Conservation (phyloP, 352 stramenopile genomes). For the Pythium vanterpoolii region DNA sequence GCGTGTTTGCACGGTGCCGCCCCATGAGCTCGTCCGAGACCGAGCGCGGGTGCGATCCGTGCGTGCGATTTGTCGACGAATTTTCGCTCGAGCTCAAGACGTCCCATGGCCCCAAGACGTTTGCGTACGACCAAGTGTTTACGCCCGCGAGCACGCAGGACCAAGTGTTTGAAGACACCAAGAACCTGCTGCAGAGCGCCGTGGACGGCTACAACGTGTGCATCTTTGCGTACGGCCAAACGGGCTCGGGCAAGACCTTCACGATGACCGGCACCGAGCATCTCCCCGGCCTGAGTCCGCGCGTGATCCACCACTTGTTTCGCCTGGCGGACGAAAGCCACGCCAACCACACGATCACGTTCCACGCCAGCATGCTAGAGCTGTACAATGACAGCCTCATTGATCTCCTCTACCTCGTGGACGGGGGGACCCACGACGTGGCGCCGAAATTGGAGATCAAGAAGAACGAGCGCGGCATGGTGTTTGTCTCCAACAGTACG, state of each 20-base stretch:
- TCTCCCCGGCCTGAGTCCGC: conserved; percentile 80
- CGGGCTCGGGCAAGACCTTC: conserved; percentile 91
- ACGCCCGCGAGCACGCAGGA: conserved; percentile 67
- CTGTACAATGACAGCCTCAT: conserved; percentile 92
- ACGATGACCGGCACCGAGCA: conserved; percentile 87
- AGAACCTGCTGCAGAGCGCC: conserved; percentile 87
- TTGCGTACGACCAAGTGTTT: conserved; percentile 90
- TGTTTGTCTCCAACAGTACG: conserved; percentile 86
- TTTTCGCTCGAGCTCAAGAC: conserved; percentile 85
- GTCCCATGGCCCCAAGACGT: conserved; percentile 78
- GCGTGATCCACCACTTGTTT: conserved; percentile 88
- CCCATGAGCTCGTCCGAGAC: conserved; percentile 88
- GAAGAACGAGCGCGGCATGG: conserved; percentile 91
- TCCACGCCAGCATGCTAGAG: conserved; percentile 90
- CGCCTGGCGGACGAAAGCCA: conserved; percentile 48
- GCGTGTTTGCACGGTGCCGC: conserved; percentile 89
- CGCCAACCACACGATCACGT: conserved; percentile 57
- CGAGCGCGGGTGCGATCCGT: conserved; percentile 66
- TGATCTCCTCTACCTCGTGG: conserved; percentile 85
- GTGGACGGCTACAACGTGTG: conserved; percentile 92
- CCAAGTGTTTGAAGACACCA: conserved; percentile 92
- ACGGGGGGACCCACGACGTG: conserved; percentile 39
- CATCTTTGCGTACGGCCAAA: conserved; percentile 94
- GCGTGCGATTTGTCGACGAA: conserved; percentile 75
- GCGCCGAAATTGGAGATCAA: conserved; percentile 92